Evolutionary conservation across 2,329 filamentous ascomycete species (phyloP).

Genomic region (Epichloe glyceriae): DNA sequence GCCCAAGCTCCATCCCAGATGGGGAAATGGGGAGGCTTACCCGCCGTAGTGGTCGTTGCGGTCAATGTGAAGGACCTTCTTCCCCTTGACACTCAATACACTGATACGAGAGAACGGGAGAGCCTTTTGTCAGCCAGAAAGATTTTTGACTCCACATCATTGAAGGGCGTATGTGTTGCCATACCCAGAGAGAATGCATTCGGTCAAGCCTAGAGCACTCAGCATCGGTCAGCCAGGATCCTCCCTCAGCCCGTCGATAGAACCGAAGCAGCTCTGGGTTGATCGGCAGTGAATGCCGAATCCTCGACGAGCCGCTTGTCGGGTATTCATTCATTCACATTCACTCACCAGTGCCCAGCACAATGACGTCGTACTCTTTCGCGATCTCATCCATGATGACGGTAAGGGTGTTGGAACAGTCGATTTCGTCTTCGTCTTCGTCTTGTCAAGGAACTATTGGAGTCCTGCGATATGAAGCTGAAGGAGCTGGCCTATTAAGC

Average conservation of each 20-base stretch:
- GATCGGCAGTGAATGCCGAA: neutral
- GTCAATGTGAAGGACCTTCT: slow-evolving; percentile 98
- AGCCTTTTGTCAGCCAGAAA: slow-evolving; percentile 20
- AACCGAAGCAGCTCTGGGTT: neutral
- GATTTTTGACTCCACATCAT: neutral
- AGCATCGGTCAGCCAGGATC: slow-evolving; percentile 10
- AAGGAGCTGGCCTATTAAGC: slow-evolving; percentile 1
- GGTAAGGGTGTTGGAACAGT: neutral
- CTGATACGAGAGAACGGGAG: slow-evolving; percentile 20
- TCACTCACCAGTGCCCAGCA: slow-evolving; percentile 83
- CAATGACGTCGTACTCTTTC: slow-evolving; percentile 96
- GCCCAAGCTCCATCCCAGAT: neutral
- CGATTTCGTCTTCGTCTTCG: neutral
- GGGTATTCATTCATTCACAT: slow-evolving; percentile 17
- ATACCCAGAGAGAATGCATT: slow-evolving; percentile 98
- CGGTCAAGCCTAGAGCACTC: slow-evolving; percentile 62
- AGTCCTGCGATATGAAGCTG: slow-evolving; percentile 1
- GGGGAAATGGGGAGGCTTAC: slow-evolving; percentile 38
- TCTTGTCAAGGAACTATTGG: neutral
- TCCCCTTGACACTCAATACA: slow-evolving; percentile 94
- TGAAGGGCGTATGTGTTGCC: slow-evolving; percentile 10
- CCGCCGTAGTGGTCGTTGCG: slow-evolving; percentile 97
- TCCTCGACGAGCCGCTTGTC: neutral
- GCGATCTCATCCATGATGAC: slow-evolving; percentile 89
- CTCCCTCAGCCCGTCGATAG: neutral